Evolutionary conservation across 2,329 filamentous ascomycete species (phyloP), one percentile per base, ranked within the genome.

Genomic region (Cordyceps cateniannulata): DNA sequence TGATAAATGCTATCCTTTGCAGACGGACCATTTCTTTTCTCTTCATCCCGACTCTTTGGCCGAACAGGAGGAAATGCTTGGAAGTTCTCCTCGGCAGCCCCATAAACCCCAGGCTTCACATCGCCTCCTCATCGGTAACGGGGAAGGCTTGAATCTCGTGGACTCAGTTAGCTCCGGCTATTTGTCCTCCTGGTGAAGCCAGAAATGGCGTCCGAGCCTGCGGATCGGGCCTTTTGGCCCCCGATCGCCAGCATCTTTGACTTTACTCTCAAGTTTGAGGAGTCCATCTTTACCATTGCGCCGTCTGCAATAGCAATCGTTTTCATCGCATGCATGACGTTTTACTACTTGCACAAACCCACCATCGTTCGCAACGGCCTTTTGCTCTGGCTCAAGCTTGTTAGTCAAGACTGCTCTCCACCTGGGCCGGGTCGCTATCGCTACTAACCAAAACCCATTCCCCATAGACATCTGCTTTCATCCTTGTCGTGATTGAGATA

Each of bases 361-460:
- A 20, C 20, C 10, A 3, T 47, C 53, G 42, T 56, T 24, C 40
- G 53, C 38, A 32, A 47, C 18, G 12, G 42, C n/a, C 22, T 16
- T 25, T 56, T 42, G 16, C 40, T 56, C 3, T 56, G 53, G 53
- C 12, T 56, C 25, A 56, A 56, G 53, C 53, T 56, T 22, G 53
- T 56, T 16, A 48, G 53, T 55, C n/a, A n/a, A n/a, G 38, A 24
- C 16, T 9, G 8, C 25, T 3, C 49, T 52, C 35, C 35, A 12
- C 35, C 10, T 10, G 10, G 12, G 35, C 35, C 35, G 14, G 14
- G 3, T 10, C 5, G 9, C 35, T 38, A 5, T 35, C 29, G 14
- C 35, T 38, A n/a, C 40, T 45, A 18, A 56, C 16, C 6, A 24
- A 14, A 7, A 14, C n/a, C n/a, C n/a, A 29, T 56, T 32, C 2